Conservation (phyloP, 768 basidiomycete species). For the Ephemerocybe angulata region DNA sequence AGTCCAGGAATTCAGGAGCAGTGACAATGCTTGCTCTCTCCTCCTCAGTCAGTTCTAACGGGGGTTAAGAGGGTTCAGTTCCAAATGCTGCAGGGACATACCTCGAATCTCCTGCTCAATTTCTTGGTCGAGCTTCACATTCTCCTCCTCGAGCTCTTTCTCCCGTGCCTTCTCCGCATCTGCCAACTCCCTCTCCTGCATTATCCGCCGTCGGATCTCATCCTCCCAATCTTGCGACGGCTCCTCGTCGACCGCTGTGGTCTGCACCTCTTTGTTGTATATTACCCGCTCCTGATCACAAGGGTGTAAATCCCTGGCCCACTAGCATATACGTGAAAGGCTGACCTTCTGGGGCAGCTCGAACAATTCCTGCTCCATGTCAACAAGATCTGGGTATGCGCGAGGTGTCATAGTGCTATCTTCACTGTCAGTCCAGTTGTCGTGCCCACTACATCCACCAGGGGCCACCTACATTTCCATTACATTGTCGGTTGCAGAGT, state of each 20-base stretch:
- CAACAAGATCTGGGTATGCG: conserved; percentile 74
- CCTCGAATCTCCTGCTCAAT: conserved; percentile 86
- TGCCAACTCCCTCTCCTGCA: conserved; percentile 58
- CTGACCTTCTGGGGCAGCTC: conserved; percentile 83
- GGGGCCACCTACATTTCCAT: conserved; percentile 55
- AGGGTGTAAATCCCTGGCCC: conserved; percentile 1
- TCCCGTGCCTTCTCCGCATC: conserved; percentile 61
- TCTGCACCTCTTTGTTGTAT: conserved; percentile 85
- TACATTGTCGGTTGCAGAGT: conserved; percentile 62
- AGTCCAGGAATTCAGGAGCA: conserved; percentile 90
- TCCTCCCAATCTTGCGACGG: conserved; percentile 55
- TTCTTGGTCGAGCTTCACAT: conserved; percentile 77
- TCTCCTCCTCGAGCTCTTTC: conserved; percentile 79
- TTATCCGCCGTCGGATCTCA: conserved; percentile 68
- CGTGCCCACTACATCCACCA: not conserved
- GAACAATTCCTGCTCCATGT: conserved; percentile 86
- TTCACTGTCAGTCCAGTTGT: conserved; percentile 8
- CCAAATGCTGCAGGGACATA: conserved; percentile 19
- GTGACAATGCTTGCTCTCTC: conserved; percentile 77
- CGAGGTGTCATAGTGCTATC: conserved; percentile 60
- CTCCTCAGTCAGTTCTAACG: conserved; percentile 78
- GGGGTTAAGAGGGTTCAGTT: not conserved
- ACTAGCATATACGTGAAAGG: not conserved
- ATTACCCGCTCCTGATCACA: conserved; percentile 67
- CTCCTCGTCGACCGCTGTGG: conserved; percentile 59